Percentiles rank a stretch among this genome's conserved stretches.
Evolutionary conservation across 768 basidiomycete species (phyloP).

Genomic region (Filobasidium floriforme): DNA sequence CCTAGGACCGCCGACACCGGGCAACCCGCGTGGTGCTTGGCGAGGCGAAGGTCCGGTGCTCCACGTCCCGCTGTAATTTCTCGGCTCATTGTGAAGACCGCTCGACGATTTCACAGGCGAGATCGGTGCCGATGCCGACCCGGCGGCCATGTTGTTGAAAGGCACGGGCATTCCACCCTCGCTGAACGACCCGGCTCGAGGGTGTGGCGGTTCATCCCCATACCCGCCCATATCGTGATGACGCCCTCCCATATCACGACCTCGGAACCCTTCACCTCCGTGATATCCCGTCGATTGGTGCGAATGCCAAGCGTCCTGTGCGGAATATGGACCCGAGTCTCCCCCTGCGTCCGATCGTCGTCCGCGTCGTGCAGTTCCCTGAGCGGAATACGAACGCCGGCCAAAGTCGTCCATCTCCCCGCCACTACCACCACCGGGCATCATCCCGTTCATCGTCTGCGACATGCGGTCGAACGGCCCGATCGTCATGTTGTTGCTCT

Average conservation of each 20-base stretch:
- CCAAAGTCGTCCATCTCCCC: conserved; percentile 22
- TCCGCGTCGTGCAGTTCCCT: conserved; percentile 30
- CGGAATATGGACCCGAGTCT: conserved; percentile 28
- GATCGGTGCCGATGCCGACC: conserved; percentile 41
- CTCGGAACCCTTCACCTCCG: conserved; percentile 10
- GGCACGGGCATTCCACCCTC: conserved; percentile 15
- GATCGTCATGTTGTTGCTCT: conserved; percentile 27
- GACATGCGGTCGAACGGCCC: conserved; percentile 38
- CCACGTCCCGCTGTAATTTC: conserved; percentile 28
- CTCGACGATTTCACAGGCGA: conserved; percentile 35
- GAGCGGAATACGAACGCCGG: conserved; percentile 17
- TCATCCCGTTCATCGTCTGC: conserved; percentile 24
- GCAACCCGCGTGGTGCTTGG: conserved; percentile 15
- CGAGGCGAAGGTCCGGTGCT: conserved; percentile 28
- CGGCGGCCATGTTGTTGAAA: conserved; percentile 28
- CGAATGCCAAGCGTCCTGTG: conserved; percentile 43
- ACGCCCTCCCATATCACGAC: conserved; percentile 3
- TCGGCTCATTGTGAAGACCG: conserved; percentile 31
- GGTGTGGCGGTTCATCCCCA: conserved; percentile 16
- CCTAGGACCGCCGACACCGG: conserved; percentile 11
- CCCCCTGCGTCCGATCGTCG: conserved; percentile 26
- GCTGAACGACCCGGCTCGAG: conserved; percentile 10
- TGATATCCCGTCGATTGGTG: conserved; percentile 27
- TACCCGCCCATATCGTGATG: conserved; percentile 15
- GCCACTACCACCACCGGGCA: conserved; percentile 17